Percentiles rank a stretch among this genome's conserved stretches.
Conservation (phyloP, 768 basidiomycete species). For the Naganishia friedmannii region DNA sequence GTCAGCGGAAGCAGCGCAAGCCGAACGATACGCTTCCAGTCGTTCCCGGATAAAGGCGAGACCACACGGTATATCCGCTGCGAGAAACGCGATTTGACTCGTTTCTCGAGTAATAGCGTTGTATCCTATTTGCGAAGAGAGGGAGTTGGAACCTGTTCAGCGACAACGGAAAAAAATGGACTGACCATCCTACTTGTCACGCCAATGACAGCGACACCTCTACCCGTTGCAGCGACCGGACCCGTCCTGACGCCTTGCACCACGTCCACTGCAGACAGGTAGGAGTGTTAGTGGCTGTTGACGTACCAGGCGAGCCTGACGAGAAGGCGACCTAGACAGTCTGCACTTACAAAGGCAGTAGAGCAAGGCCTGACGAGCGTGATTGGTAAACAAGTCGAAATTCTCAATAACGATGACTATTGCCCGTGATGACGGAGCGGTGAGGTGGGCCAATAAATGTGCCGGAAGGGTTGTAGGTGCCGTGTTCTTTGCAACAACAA, state of each 20-base stretch:
- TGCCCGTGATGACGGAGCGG: conserved; percentile 62
- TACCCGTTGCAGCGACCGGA: conserved; percentile 59
- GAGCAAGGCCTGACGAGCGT: conserved; percentile 84
- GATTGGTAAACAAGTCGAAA: conserved; percentile 88
- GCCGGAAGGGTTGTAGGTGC: conserved; percentile 63
- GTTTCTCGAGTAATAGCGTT: conserved; percentile 83
- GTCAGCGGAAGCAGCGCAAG: conserved; percentile 46
- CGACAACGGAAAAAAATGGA: not conserved
- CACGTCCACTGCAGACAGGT: conserved; percentile 65
- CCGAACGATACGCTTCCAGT: conserved; percentile 58
- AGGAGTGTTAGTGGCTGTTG: not conserved
- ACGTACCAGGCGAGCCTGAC: not conserved
- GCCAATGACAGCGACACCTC: conserved; percentile 79
- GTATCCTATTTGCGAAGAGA: conserved; percentile 59
- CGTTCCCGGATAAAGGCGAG: conserved; percentile 58
- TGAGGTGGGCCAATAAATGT: conserved; percentile 52
- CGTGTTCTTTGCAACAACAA: conserved; percentile 35
- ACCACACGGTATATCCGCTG: conserved; percentile 79
- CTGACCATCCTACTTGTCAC: conserved; percentile 69
- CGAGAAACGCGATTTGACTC: conserved; percentile 96
- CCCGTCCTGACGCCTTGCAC: conserved; percentile 65
- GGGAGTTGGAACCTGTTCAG: not conserved
- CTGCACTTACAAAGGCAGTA: conserved; percentile 68
- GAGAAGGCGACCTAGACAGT: not conserved
- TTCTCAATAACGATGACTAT: conserved; percentile 81